Percentiles rank a stretch among this genome's conserved stretches.
phyloP scores from a whole-genome alignment of 1,284 basidiomycete species.

The Coniferiporia weirii region DNA sequence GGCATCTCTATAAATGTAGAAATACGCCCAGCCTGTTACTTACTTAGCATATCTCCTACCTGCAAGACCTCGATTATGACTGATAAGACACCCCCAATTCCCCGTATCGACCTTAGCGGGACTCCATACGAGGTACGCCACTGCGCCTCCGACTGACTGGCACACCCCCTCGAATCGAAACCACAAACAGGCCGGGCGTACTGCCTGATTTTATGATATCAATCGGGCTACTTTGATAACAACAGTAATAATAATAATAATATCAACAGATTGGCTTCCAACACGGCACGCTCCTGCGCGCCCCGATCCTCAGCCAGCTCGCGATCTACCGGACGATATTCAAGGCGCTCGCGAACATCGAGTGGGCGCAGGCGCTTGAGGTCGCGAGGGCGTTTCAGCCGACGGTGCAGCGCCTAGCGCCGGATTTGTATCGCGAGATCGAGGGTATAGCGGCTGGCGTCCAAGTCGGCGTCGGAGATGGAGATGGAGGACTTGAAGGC shows the following conservation, averaged over 20 bases:
- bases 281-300: constrained; percentile 27
- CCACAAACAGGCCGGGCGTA: no score
- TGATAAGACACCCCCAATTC: constrained; percentile 1
- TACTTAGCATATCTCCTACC: not conserved
- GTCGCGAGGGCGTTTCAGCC: constrained; percentile 26
- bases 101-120: constrained; percentile 21
- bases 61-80: not conserved
- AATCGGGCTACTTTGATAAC: not conserved
- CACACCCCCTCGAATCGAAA: no score
- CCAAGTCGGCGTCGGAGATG: no score
- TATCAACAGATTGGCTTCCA: constrained; percentile 27
- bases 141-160: no score
- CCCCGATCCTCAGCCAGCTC: constrained; percentile 29
- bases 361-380: constrained; percentile 29
- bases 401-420: constrained; percentile 25
- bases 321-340: constrained; percentile 30
- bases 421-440: constrained; percentile 32
- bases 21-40: not conserved
- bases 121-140: constrained; percentile 23
- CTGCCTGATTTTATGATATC: no score
- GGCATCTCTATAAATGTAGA: not conserved
- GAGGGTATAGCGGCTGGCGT: constrained; percentile 31
- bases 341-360: constrained; percentile 27
- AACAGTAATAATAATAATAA: not conserved
- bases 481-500: constrained; percentile 13